Conservation (phyloP, 805 yeast species). For the Candida patagonica region DNA sequence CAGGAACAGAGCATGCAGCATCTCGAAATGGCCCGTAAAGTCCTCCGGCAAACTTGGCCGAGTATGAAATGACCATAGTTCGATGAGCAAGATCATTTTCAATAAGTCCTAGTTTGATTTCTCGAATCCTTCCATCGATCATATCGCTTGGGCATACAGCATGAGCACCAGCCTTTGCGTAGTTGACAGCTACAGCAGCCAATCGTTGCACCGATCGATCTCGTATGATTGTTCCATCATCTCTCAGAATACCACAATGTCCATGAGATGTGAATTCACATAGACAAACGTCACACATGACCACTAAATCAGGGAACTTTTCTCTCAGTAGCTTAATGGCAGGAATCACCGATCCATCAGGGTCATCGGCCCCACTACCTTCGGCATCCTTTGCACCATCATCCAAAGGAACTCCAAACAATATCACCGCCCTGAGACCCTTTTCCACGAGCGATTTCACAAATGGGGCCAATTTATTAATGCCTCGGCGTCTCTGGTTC, state of each 20-base stretch:
- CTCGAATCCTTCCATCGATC: conserved; percentile 91
- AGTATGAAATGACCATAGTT: conserved; percentile 82
- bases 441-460: conserved; percentile 61
- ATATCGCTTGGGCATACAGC: conserved; percentile 96
- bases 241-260: conserved; percentile 89
- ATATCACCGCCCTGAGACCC: conserved; percentile 76
- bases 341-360: conserved; percentile 86
- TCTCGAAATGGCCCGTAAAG: conserved; percentile 97
- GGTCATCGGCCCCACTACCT: conserved; percentile 92
- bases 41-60: conserved; percentile 88
- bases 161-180: conserved; percentile 92
- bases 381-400: conserved; percentile 66
- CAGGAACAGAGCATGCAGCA: conserved; percentile 89
- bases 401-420: conserved; percentile 84
- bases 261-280: conserved; percentile 97
- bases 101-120: conserved; percentile 77
- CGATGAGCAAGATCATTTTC: conserved; percentile 77
- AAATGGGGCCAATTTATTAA: conserved; percentile 66
- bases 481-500: conserved; percentile 78
- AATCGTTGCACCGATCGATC: conserved; percentile 67
- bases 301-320: conserved; percentile 72
- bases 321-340: conserved; percentile 57
- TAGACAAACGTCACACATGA: conserved; percentile 90
- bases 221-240: conserved; percentile 78
- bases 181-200: conserved; percentile 91